These are phyloP conservation scores for Leptographium flavum DNA, from an alignment of 2,329 filamentous ascomycete species.

Conservation along the genomic window DNA sequence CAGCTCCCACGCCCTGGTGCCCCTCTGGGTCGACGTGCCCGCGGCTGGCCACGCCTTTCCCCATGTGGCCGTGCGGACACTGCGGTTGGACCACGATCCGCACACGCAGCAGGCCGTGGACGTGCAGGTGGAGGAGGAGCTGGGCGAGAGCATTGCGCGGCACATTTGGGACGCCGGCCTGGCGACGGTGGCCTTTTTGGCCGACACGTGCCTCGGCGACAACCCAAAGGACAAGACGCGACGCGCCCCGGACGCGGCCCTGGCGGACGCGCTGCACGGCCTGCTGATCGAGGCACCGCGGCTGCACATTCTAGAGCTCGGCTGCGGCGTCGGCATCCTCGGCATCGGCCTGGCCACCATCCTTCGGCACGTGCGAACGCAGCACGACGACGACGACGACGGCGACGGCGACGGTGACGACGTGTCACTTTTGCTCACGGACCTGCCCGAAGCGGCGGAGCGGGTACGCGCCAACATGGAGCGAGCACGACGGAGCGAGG, in stretches of 20 bases:
- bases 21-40: constrained; percentile 24
- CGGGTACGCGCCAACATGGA: constrained; percentile 33
- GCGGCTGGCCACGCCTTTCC: constrained; percentile 1
- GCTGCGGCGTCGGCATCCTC: constrained; percentile 41
- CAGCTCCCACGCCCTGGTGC: constrained; percentile 25
- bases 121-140: constrained; percentile 37
- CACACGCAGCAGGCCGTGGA: constrained; percentile 8
- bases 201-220: constrained; percentile 11
- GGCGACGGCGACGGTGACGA: background rate
- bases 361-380: background rate
- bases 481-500: background rate
- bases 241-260: no score
- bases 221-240: background rate
- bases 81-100: constrained; percentile 14
- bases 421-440: constrained; percentile 27
- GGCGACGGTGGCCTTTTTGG: constrained; percentile 25
- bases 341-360: constrained; percentile 31
- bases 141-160: constrained; percentile 45
- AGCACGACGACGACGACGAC: background rate
- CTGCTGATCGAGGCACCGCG: constrained; percentile 1
- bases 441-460: constrained; percentile 38
- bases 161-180: constrained; percentile 46
- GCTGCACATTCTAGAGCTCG: constrained; percentile 37
- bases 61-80: constrained; percentile 17
- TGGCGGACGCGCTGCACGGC: constrained; percentile 11